Evolutionary conservation across 129 eudicot species (phyloP), one percentile per base, ranked within the genome.

Genomic region (Mikania micrantha): DNA sequence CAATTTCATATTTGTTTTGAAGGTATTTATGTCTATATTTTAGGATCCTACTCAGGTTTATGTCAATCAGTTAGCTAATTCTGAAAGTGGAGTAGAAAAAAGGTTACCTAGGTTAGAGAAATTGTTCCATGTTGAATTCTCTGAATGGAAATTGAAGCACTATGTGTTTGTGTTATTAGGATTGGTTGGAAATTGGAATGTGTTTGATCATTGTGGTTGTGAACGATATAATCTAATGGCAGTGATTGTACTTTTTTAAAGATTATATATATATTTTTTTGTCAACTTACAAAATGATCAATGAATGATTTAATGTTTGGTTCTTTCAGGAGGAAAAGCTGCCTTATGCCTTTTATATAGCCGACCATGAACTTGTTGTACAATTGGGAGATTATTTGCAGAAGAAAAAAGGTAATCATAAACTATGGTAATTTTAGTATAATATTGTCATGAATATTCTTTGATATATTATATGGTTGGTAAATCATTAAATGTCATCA

Each of bases 281-380:
- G 16, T 20, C 15, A 3, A 16, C 19, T 9, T 34, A 8, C 20
- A 8, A 57, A 22, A 69, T 15, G 64, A 64, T 73, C 2, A 9
- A 25, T 27, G 27, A 38, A 35, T 67, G 50, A n/a, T n/a, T 67
- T 24, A 20, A 24, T 6, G 66, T 73, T 59, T 64, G 59, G 54
- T 59, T 66, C 17, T 72, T 45, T 69, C 84, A 93, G 99, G 96
- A 89, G 80, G 99, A 93, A 68, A 89, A 74, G 77, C 71, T 89
- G 69, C 99, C 99, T 13, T 93, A 93, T 69, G 86, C 95, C 12
- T 93, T 93, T 87, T 93, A 93, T 80, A 81, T 93, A 66, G 83
- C 99, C 21, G 88, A 93, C 77, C 88, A 87, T 20, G 99, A 93
- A 83, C 99, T 93, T 70, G 72, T 84, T 36, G 80, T 77, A 64